Evolutionary conservation across 805 yeast species (phyloP).

Genomic region (Cyberlindnera bimundalis): DNA sequence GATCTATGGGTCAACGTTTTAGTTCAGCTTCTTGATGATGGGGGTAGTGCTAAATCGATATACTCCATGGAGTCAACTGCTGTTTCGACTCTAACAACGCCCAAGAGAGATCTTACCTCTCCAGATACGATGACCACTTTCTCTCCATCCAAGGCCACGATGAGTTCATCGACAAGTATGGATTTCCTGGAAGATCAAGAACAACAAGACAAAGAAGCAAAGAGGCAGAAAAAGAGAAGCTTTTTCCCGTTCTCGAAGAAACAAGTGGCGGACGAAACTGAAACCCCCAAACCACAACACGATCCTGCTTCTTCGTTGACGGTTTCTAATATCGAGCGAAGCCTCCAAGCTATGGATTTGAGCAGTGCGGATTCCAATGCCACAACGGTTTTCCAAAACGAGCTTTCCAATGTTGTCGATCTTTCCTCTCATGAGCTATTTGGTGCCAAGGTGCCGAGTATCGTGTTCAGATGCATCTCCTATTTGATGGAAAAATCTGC

Average conservation of each 20-base stretch:
- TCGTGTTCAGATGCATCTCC: slow-evolving; percentile 71
- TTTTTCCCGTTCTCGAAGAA: slow-evolving; percentile 53
- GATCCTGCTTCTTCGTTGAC: slow-evolving; percentile 3
- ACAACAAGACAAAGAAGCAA: slow-evolving; percentile 33
- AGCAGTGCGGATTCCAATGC: slow-evolving; percentile 17
- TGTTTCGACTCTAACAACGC: slow-evolving; percentile 1
- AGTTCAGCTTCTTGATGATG: slow-evolving; percentile 31
- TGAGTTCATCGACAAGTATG: slow-evolving; percentile 10
- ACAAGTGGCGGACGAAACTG: slow-evolving; percentile 14
- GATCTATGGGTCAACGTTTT: slow-evolving; percentile 63
- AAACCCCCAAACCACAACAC: slow-evolving; percentile 6
- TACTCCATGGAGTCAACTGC: slow-evolving; percentile 10
- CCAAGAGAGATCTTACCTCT: slow-evolving; percentile 6
- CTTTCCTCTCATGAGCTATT: slow-evolving; percentile 47
- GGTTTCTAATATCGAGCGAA: slow-evolving; percentile 26
- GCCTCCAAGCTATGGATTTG: slow-evolving; percentile 31
- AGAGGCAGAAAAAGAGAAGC: slow-evolving; percentile 51
- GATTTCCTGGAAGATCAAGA: slow-evolving; percentile 17
- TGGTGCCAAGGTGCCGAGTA: slow-evolving; percentile 58
- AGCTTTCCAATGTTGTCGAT: slow-evolving; percentile 47
- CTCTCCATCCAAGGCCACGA: slow-evolving; percentile 7
- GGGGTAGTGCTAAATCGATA: slow-evolving; percentile 10
- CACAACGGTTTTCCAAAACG: slow-evolving; percentile 60
- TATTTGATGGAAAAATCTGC: slow-evolving; percentile 66
- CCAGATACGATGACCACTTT: slow-evolving; percentile 1